Base-by-base conservation (phyloP, 2,329 filamentous ascomycete species). In the Penicillium aurantiogriseum region DNA sequence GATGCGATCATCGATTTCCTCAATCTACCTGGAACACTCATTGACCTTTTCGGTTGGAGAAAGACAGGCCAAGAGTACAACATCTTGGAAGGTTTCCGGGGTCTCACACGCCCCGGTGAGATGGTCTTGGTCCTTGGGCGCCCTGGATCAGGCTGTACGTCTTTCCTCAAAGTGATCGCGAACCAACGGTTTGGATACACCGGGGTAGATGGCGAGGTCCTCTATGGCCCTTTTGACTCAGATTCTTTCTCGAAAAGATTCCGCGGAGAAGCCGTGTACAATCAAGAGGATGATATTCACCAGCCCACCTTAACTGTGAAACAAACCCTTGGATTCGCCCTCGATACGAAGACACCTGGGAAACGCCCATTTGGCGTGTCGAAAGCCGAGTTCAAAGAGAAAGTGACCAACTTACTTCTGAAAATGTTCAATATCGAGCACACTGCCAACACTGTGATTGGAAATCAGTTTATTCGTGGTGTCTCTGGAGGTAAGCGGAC, bases 351-450 rank as follows among this genome's bases (percentile, higher is more conserved):
- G 76, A 88, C 90, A 15, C 91, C 92, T 6, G 87, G 88, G 17
- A 92, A 92, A 74, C 82, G 91, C 46, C 89, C 90, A 0, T 84
- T 82, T 4, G 90, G 90, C 23, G 82, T 94, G 65, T 86, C 84
- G 39, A 89, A 89, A 71, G 72, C 76, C 6, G 86, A 89, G 17
- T 93, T 93, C 79, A 92, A 92, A 77, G 81, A 89, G 49, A 85
- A 86, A 65, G 86, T 95, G 56, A 79, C 92, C 59, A 82, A 85
- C 19, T 84, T 88, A 67, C 80, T 96, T 58, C 80, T 96, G 51
- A 91, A 90, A 69, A 94, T 95, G 89, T 95, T 96, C 80, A 94
- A 93, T 70, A 96, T 96, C 53, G 89, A 92, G 72, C 91, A 96
- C 73, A 95, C 91, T 0, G 83, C 85, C 51, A 84, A 92, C 70